phyloP scores from a whole-genome alignment of 306 rosid species.

The Sechiopsis laciniata region DNA sequence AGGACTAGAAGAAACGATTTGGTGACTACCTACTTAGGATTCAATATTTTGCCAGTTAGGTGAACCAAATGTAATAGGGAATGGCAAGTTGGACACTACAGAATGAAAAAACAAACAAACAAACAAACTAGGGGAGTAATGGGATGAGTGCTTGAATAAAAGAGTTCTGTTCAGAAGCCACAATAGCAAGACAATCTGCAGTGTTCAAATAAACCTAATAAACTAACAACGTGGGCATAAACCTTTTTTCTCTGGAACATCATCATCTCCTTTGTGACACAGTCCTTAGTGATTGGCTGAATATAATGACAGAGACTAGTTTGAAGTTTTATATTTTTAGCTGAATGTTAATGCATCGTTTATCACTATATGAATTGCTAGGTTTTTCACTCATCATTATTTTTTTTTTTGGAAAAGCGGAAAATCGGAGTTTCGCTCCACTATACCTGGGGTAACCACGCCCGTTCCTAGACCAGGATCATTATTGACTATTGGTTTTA shows the following conservation, averaged over 20 bases:
- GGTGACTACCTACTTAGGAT: too few relatives aligned
- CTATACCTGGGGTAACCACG: too few relatives aligned
- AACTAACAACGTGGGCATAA: neutral
- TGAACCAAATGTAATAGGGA: too few relatives aligned
- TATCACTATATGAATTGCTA: neutral
- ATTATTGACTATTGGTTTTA: neutral
- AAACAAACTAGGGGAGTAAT: too few relatives aligned
- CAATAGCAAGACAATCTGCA: neutral
- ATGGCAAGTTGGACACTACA: neutral
- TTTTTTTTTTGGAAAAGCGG: too few relatives aligned
- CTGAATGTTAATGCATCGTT: neutral
- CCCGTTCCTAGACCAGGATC: too few relatives aligned
- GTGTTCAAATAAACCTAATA: neutral
- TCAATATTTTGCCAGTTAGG: neutral
- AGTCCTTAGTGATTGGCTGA: neutral
- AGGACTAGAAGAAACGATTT: too few relatives aligned
- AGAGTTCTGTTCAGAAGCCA: slow-evolving; percentile 14
- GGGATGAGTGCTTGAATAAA: too few relatives aligned
- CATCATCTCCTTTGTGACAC: neutral
- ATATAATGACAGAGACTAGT: slow-evolving; percentile 2
- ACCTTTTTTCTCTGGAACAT: neutral
- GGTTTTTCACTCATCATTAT: neutral
- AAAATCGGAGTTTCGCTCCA: too few relatives aligned
- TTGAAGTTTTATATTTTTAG: neutral
- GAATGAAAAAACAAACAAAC: too few relatives aligned